Conservation (phyloP, 1,284 basidiomycete species). For the Pterula multifida region DNA sequence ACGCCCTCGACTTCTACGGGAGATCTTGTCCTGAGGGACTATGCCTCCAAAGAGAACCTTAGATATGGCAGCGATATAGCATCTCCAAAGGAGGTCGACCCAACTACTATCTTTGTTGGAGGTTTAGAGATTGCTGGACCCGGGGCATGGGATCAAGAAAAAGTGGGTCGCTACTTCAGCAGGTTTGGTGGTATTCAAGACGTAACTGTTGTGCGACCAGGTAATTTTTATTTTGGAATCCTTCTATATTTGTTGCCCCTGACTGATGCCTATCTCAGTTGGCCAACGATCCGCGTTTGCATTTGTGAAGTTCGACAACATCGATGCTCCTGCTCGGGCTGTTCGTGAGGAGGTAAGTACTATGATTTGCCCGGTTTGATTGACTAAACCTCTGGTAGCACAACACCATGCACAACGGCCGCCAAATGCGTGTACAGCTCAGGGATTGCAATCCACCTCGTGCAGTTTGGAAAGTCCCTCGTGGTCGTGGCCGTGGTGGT, state of each 20-base stretch:
- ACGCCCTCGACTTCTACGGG: slow-evolving; percentile 27
- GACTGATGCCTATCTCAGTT: slow-evolving; percentile 23
- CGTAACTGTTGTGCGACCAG: slow-evolving; percentile 49
- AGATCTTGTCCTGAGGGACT: slow-evolving; percentile 17
- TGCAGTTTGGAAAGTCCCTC: slow-evolving; percentile 27
- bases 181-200: slow-evolving; percentile 52
- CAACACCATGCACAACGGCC: slow-evolving; percentile 52
- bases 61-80: slow-evolving; percentile 11
- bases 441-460: slow-evolving; percentile 44
- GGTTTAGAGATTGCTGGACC: slow-evolving; percentile 55
- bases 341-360: slow-evolving; percentile 45
- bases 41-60: slow-evolving; percentile 16
- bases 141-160: slow-evolving; percentile 54
- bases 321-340: slow-evolving; percentile 46
- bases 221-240: slow-evolving; percentile 27
- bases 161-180: slow-evolving; percentile 42
- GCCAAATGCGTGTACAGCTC: slow-evolving; percentile 59
- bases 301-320: slow-evolving; percentile 56
- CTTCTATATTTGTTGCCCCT: neutral
- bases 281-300: slow-evolving; percentile 58
- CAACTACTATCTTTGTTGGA: slow-evolving; percentile 61
- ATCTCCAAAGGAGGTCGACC: slow-evolving; percentile 36
- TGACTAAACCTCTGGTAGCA: too few relatives aligned
- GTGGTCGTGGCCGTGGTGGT: slow-evolving; percentile 19
- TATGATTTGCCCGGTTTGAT: neutral